phyloP scores from a whole-genome alignment of 345 rosid species.

The Gynandropsis gynandra region DNA sequence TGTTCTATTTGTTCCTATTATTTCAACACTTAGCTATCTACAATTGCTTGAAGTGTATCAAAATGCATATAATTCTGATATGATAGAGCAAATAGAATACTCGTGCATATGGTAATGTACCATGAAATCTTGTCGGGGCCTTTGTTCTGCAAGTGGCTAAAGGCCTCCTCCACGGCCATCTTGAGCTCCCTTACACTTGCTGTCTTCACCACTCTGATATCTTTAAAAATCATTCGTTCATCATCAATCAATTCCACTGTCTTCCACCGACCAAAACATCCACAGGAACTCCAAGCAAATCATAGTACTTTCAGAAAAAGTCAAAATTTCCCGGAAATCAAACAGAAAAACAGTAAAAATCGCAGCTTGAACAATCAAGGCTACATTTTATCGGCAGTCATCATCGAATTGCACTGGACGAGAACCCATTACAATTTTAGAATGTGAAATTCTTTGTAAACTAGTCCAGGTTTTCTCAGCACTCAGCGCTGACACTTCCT shows the following conservation, averaged over 20 bases:
- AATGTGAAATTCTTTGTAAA: too few relatives aligned
- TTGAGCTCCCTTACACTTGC: slow-evolving; percentile 62
- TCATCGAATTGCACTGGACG: too few relatives aligned
- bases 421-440: too few relatives aligned
- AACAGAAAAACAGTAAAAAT: not conserved
- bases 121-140: slow-evolving; percentile 75
- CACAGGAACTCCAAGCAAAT: too few relatives aligned
- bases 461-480: not conserved
- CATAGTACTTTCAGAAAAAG: not conserved
- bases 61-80: slow-evolving; percentile 9
- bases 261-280: too few relatives aligned
- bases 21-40: not conserved
- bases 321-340: not conserved
- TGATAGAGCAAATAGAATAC: not conserved
- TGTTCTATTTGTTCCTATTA: not conserved
- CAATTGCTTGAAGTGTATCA: too few relatives aligned
- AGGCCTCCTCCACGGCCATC: slow-evolving; percentile 77
- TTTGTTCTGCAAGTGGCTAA: slow-evolving; percentile 45
- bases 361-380: too few relatives aligned
- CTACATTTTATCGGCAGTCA: too few relatives aligned
- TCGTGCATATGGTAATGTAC: slow-evolving; percentile 25
- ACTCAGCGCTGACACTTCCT: not conserved
- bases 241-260: too few relatives aligned
- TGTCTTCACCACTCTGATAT: slow-evolving; percentile 47
- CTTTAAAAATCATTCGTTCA: slow-evolving; percentile 26